These are phyloP conservation scores for Erythrophleum fordii DNA, from an alignment of 306 rosid species.

Conservation along the genomic window DNA sequence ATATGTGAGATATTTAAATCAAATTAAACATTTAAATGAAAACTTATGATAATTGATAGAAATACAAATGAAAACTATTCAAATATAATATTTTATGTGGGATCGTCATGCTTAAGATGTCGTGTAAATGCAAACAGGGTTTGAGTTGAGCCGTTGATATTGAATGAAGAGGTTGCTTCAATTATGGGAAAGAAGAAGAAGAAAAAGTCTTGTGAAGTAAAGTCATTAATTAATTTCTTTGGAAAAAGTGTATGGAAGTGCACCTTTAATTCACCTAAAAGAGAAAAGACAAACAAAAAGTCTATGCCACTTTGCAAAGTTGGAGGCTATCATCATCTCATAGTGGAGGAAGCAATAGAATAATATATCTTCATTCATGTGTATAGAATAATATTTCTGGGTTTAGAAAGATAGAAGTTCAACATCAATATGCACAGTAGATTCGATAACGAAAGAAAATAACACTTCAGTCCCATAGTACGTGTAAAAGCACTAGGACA, in stretches of 20 bases:
- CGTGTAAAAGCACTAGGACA: too few relatives aligned
- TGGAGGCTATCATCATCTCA: slow-evolving; percentile 9
- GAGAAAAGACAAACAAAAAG: slow-evolving; percentile 15
- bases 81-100: too few relatives aligned
- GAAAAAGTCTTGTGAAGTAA: not conserved
- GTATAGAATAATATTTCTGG: not conserved
- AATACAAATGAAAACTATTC: too few relatives aligned
- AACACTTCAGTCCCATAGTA: not conserved
- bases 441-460: not conserved
- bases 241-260: slow-evolving; percentile 25
- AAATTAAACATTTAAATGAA: too few relatives aligned
- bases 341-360: slow-evolving; percentile 30
- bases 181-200: not conserved
- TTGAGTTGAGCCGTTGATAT: not conserved
- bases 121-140: not conserved
- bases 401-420: not conserved
- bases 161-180: not conserved
- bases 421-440: not conserved
- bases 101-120: not conserved
- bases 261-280: slow-evolving; percentile 41
- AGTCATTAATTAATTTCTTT: not conserved
- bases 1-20: too few relatives aligned
- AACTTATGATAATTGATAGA: too few relatives aligned
- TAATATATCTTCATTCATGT: not conserved
- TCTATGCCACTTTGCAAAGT: not conserved